A percentile compares a stretch with the other conserved stretches of the same genome.
Evolutionary conservation across 1,284 basidiomycete species (phyloP).

Genomic region (Pseudozyma sp.): DNA sequence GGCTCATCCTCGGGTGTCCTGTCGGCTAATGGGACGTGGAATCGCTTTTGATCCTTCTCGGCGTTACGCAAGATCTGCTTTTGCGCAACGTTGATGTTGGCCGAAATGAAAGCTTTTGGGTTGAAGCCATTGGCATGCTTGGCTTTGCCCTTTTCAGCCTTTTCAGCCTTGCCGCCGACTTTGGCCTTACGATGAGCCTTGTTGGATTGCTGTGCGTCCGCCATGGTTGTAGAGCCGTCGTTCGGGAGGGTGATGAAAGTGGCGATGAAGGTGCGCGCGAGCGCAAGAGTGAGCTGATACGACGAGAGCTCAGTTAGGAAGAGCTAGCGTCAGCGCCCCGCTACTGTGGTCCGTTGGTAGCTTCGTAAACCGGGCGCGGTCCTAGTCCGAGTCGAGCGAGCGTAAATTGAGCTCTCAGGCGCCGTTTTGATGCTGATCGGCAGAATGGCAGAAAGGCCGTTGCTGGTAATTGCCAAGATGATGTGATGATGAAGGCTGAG

Average conservation of each 20-base stretch:
- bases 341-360: background rate
- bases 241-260: background rate
- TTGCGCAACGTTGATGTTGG: slow-evolving; percentile 71
- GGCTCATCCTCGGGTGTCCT: slow-evolving; percentile 86
- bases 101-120: slow-evolving; percentile 92
- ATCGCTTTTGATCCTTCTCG: slow-evolving; percentile 90
- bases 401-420: too few species aligned
- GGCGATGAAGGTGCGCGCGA: background rate
- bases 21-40: slow-evolving; percentile 96
- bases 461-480: background rate
- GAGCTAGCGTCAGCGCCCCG: slow-evolving; percentile 19
- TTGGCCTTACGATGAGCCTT: slow-evolving; percentile 62
- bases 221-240: slow-evolving; percentile 31
- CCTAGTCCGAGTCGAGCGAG: too few species aligned
- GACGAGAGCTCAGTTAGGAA: slow-evolving; percentile 2
- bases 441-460: background rate
- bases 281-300: background rate
- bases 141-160: slow-evolving; percentile 57
- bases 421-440: too few species aligned
- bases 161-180: slow-evolving; percentile 61
- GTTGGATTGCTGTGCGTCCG: slow-evolving; percentile 62
- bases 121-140: slow-evolving; percentile 77
- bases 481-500: background rate
- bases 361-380: background rate
- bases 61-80: slow-evolving; percentile 88